These are phyloP conservation scores for Chaetomium sp. DNA, from an alignment of 2,329 filamentous ascomycete genomes.

Conservation along the genomic window DNA sequence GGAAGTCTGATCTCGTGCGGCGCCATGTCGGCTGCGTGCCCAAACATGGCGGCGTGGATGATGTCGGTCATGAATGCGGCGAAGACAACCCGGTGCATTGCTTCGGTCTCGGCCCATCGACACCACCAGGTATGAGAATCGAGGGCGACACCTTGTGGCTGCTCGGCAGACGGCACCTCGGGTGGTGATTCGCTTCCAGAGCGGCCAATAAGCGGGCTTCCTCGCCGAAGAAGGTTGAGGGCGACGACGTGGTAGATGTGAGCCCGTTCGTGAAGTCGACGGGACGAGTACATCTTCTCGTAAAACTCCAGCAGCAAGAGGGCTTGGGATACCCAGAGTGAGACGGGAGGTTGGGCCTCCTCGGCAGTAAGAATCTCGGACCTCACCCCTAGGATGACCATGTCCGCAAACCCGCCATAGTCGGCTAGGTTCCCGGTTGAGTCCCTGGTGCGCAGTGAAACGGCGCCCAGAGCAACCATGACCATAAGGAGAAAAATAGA, in stretches of 20 bases:
- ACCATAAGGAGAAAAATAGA: slow-evolving; percentile 75
- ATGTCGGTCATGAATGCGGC: slow-evolving; percentile 88
- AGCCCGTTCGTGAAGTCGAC: slow-evolving; percentile 79
- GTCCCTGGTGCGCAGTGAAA: slow-evolving; percentile 69
- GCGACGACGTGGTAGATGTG: slow-evolving; percentile 90
- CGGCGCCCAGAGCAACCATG: slow-evolving; percentile 82
- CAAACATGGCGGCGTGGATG: slow-evolving; percentile 89
- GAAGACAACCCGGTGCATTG: slow-evolving; percentile 83
- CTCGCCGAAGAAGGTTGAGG: slow-evolving; percentile 79
- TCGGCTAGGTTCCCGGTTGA: slow-evolving; percentile 54
- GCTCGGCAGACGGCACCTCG: slow-evolving; percentile 53
- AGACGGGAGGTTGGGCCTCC: slow-evolving; percentile 80
- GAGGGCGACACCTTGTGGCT: slow-evolving; percentile 37
- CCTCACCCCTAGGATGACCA: slow-evolving; percentile 71
- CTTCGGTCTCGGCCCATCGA: slow-evolving; percentile 86
- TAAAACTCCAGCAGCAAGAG: slow-evolving; percentile 82
- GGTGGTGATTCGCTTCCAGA: slow-evolving; percentile 78
- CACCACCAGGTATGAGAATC: slow-evolving; percentile 69
- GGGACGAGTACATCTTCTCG: slow-evolving; percentile 88
- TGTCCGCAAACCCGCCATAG: slow-evolving; percentile 53
- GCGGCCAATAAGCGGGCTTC: slow-evolving; percentile 80
- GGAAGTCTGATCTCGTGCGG: slow-evolving; percentile 86
- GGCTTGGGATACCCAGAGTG: slow-evolving; percentile 86
- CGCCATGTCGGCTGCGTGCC: slow-evolving; percentile 86
- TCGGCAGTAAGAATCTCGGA: slow-evolving; percentile 83